Evolutionary conservation across 2,329 filamentous ascomycete genomes (phyloP).

Genomic region (Trichoderma endophyticum): DNA sequence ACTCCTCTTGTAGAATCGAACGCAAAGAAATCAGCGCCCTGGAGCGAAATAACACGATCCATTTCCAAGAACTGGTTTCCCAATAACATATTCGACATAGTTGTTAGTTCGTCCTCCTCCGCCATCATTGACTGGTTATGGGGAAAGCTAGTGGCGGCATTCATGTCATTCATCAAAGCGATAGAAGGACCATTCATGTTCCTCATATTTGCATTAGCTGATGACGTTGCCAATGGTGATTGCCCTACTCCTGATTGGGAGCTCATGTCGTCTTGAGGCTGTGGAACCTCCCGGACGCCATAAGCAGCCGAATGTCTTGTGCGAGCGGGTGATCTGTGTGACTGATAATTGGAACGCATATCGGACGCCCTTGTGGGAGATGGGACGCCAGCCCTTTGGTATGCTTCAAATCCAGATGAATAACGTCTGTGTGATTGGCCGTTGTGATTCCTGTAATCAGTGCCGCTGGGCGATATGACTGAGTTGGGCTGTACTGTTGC

Average conservation of each 20-base stretch:
- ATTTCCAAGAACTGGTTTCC: neutral
- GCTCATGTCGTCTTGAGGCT: neutral
- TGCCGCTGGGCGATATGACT: neutral
- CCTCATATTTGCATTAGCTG: neutral
- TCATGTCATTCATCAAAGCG: neutral
- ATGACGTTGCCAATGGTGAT: neutral
- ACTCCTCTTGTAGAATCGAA: neutral
- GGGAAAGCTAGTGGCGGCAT: neutral
- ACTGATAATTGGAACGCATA: neutral
- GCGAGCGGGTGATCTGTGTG: neutral
- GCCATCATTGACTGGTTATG: neutral
- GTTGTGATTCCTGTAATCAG: neutral
- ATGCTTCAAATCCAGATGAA: neutral
- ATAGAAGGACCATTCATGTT: neutral
- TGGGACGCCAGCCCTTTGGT: neutral
- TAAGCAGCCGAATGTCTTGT: neutral
- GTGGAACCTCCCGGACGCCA: neutral
- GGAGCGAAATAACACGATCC: neutral
- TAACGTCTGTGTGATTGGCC: neutral
- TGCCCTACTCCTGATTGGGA: neutral
- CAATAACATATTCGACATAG: neutral
- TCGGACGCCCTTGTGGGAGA: neutral
- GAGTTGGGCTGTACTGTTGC: neutral
- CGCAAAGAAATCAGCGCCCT: neutral
- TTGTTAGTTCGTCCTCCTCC: neutral